A percentile compares a stretch with the other conserved stretches of the same genome.
phyloP scores from a whole-genome alignment of 768 basidiomycete genomes.

The Suillus spraguei region DNA sequence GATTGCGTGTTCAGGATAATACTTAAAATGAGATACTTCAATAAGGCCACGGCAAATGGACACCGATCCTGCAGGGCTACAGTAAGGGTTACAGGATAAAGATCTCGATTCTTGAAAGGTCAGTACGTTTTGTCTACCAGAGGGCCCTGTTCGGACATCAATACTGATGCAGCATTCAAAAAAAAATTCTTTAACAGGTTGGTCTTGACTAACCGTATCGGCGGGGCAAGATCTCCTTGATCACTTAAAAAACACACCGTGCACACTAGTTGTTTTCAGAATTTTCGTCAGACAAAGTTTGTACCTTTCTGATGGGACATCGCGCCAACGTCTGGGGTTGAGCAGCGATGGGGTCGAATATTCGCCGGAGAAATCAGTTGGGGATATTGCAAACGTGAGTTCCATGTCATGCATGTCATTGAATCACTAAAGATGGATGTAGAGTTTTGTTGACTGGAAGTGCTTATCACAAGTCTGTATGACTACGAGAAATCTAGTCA shows the following conservation, averaged over 20 bases:
- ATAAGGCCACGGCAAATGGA: not conserved
- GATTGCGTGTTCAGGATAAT: constrained; percentile 1
- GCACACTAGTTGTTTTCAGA: not conserved
- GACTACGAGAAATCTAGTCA: not conserved
- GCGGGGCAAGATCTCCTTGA: not conserved
- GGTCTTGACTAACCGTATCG: not conserved
- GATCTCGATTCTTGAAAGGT: not conserved
- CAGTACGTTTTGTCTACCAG: not conserved
- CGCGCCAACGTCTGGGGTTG: not conserved
- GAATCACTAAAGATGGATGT: not conserved
- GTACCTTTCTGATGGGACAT: not conserved
- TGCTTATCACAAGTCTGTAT: not conserved
- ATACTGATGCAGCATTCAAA: not conserved
- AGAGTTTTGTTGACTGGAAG: not conserved
- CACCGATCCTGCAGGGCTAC: not conserved
- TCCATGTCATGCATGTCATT: not conserved
- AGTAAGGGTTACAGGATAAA: not conserved
- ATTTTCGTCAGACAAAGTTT: not conserved
- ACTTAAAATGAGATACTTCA: not conserved
- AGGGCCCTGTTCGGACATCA: not conserved
- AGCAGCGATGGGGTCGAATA: not conserved
- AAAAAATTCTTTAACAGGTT: not conserved
- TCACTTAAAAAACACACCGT: not conserved
- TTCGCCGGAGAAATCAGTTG: not conserved
- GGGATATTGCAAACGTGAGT: not conserved